A percentile compares a stretch with the other conserved stretches of the same genome.
Conservation (phyloP, 257 asterid genomes). For the Datura wrightii region DNA sequence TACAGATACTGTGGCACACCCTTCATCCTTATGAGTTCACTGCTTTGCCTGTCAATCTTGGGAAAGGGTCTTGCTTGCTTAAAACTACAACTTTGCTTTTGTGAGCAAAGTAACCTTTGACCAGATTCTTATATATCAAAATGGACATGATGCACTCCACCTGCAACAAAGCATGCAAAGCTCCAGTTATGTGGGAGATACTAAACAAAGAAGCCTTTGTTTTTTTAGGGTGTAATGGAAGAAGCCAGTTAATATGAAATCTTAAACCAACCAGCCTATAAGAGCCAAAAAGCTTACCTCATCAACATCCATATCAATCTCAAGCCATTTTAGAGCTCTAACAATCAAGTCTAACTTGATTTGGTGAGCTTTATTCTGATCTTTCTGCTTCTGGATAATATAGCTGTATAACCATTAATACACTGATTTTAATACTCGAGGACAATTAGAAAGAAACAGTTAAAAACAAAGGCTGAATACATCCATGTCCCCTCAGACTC, state of each 20-base stretch:
- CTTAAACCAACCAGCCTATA: background rate
- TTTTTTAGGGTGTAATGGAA: background rate
- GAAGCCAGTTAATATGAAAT: background rate
- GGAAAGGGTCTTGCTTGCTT: conserved; percentile 98
- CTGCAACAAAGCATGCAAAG: conserved; percentile 45
- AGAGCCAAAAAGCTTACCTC: conserved; percentile 59
- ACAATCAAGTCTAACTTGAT: conserved; percentile 86
- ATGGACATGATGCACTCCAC: conserved; percentile 94
- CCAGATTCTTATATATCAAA: conserved; percentile 83
- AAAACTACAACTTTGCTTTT: conserved; percentile 91
- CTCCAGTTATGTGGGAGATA: background rate
- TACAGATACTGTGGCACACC: background rate
- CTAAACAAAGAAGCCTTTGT: background rate
- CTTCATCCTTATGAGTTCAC: conserved; percentile 54
- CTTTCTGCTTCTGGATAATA: conserved; percentile 81
- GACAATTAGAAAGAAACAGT: conserved; percentile 9
- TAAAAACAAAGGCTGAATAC: background rate
- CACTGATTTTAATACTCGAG: background rate
- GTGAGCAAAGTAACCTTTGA: conserved; percentile 97
- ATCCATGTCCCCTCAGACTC: background rate
- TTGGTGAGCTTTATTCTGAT: conserved; percentile 87
- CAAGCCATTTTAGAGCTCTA: conserved; percentile 90
- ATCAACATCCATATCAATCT: conserved; percentile 86
- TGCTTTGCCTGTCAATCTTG: conserved; percentile 83
- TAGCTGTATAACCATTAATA: conserved; percentile 52